These are phyloP conservation scores for Melampsora americana DNA, from an alignment of 1,284 basidiomycete genomes.

Conservation along the genomic window DNA sequence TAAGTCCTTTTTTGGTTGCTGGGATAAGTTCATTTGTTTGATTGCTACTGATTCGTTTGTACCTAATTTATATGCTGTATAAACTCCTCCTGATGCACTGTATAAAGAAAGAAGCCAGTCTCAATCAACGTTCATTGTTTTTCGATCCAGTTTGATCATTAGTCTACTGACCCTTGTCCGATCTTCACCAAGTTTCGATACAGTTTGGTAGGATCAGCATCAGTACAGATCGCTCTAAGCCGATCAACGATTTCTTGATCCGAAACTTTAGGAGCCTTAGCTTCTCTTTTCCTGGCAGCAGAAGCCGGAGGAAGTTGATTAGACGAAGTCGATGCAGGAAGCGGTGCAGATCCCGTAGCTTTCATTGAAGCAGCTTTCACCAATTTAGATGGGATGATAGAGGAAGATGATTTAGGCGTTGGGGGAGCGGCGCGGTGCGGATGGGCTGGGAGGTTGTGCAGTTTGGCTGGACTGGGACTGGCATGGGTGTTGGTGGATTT, in stretches of 20 bases:
- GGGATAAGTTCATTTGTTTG: constrained; percentile 99
- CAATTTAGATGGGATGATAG: constrained; percentile 44
- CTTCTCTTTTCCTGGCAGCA: constrained; percentile 50
- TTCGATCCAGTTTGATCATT: too few relatives aligned
- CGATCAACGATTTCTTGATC: constrained; percentile 83
- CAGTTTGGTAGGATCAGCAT: constrained; percentile 90
- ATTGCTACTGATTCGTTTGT: constrained; percentile 92
- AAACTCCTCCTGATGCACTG: constrained; percentile 94
- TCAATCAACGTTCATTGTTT: too few relatives aligned
- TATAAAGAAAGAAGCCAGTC: constrained; percentile 16
- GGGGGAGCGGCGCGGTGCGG: constrained; percentile 37
- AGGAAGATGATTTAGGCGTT: constrained; percentile 27
- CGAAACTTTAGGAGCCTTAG: constrained; percentile 58
- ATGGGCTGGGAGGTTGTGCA: constrained; percentile 27
- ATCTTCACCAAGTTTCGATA: constrained; percentile 94
- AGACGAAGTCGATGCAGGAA: constrained; percentile 62
- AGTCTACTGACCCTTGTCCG: constrained; percentile 82
- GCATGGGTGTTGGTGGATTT: constrained; percentile 51
- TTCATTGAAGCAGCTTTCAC: constrained; percentile 47
- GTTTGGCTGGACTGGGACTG: constrained; percentile 34
- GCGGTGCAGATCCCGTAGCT: constrained; percentile 54
- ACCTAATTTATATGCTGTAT: constrained; percentile 94
- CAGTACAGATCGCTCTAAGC: constrained; percentile 89
- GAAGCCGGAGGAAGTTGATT: constrained; percentile 50
- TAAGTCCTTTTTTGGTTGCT: constrained; percentile 98